These are phyloP conservation scores for Lactarius psammicola DNA, from an alignment of 768 basidiomycete genomes.

Conservation along the genomic window DNA sequence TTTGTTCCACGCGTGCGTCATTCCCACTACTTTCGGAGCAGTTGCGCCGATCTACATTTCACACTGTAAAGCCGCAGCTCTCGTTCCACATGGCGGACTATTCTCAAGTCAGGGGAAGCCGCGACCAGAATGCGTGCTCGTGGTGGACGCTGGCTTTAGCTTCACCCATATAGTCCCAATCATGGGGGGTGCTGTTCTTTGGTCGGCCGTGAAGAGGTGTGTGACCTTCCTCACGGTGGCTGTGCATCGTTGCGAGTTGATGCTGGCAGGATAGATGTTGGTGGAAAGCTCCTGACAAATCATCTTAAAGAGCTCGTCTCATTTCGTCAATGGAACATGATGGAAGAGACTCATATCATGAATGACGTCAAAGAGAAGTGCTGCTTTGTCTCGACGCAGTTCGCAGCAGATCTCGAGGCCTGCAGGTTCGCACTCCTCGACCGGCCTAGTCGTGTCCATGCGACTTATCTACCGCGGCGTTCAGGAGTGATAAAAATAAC, in stretches of 20 bases:
- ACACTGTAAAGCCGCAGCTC: constrained; percentile 61
- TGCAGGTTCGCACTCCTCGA: constrained; percentile 59
- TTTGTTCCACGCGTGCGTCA: constrained; percentile 75
- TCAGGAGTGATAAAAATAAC: constrained; percentile 59
- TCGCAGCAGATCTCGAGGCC: constrained; percentile 67
- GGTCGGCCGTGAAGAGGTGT: constrained; percentile 67
- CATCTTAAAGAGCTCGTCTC: constrained; percentile 92
- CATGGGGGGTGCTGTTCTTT: constrained; percentile 68
- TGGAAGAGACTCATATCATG: constrained; percentile 93
- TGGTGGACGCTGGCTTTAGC: constrained; percentile 92
- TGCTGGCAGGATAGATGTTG: constrained; percentile 77
- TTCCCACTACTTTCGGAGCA: constrained; percentile 25
- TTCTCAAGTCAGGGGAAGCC: constrained; percentile 51
- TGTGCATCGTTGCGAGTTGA: constrained; percentile 9
- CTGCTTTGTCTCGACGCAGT: constrained; percentile 79
- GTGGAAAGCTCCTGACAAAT: constrained; percentile 94
- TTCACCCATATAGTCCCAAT: constrained; percentile 91
- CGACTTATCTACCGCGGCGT: constrained; percentile 14
- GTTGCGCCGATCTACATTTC: constrained; percentile 21
- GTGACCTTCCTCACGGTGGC: not conserved
- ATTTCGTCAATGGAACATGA: constrained; percentile 98
- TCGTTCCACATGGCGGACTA: constrained; percentile 73
- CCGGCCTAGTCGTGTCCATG: constrained; percentile 10
- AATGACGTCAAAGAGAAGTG: constrained; percentile 90
- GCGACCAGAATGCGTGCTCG: constrained; percentile 72